phyloP scores from a whole-genome alignment of 2,329 filamentous ascomycete genomes.

The Periconia sp. region DNA sequence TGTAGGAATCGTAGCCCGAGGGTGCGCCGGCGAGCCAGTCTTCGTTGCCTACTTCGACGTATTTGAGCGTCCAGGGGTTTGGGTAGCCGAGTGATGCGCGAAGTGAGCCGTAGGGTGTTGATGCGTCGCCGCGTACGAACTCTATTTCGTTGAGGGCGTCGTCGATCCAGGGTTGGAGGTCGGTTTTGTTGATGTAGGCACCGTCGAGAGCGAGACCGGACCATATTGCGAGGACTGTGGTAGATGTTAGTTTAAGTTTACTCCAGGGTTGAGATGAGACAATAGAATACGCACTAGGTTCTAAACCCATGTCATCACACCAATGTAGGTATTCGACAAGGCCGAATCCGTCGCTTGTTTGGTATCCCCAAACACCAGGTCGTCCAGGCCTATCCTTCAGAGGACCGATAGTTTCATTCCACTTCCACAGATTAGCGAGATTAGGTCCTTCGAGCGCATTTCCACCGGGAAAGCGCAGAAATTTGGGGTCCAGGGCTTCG shows the following conservation, averaged over 20 bases:
- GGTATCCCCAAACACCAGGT: constrained; percentile 47
- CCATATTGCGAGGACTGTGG: constrained; percentile 43
- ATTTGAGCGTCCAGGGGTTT: constrained; percentile 29
- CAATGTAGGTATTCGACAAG: constrained; percentile 51
- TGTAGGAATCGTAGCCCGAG: constrained; percentile 7
- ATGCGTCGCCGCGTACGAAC: constrained; percentile 20
- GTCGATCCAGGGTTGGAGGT: constrained; percentile 13
- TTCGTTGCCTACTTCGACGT: constrained; percentile 37
- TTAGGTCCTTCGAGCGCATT: constrained; percentile 53
- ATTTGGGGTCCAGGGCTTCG: constrained; percentile 44
- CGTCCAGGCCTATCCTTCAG: constrained; percentile 51
- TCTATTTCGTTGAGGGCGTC: constrained; percentile 35
- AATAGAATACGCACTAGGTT: constrained; percentile 25
- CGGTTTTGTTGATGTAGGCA: constrained; percentile 17
- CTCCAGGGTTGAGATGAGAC: neutral
- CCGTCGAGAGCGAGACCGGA: constrained; percentile 50
- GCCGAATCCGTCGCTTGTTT: constrained; percentile 46
- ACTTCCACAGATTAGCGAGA: constrained; percentile 51
- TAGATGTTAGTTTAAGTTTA: neutral
- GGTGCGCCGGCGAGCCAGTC: constrained; percentile 16
- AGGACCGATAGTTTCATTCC: constrained; percentile 56
- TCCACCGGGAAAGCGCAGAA: constrained; percentile 55
- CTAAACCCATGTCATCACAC: constrained; percentile 48
- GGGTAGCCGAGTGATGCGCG: constrained; percentile 31
- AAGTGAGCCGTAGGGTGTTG: constrained; percentile 23